Conservation (phyloP, 495 filamentous ascomycete species). For the Penicillium roqueforti region DNA sequence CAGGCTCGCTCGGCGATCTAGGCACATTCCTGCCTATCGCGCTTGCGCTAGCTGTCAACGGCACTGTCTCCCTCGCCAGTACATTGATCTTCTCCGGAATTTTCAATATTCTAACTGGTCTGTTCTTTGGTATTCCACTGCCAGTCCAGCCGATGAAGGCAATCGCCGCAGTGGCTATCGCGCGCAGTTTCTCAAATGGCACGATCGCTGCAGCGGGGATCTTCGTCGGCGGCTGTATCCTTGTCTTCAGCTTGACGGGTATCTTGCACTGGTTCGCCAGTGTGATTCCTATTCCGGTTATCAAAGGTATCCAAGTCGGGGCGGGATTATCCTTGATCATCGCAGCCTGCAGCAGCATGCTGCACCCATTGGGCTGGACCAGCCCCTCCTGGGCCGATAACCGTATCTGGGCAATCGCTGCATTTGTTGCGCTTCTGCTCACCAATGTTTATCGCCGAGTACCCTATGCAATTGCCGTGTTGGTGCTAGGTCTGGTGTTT, state of each 20-base stretch:
- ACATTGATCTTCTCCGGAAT: slow-evolving; percentile 85
- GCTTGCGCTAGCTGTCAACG: slow-evolving; percentile 70
- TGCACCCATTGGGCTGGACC: slow-evolving; percentile 55
- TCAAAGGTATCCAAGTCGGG: slow-evolving; percentile 93
- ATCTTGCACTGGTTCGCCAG: slow-evolving; percentile 63
- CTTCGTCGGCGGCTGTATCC: slow-evolving; percentile 65
- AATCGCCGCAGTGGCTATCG: slow-evolving; percentile 82
- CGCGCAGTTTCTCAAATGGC: slow-evolving; percentile 55
- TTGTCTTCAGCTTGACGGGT: slow-evolving; percentile 72
- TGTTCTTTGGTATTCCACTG: slow-evolving; percentile 77
- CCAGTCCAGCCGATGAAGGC: slow-evolving; percentile 92
- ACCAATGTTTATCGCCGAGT: slow-evolving; percentile 56
- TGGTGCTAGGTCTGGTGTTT: slow-evolving; percentile 59
- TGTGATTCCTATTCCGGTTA: slow-evolving; percentile 76
- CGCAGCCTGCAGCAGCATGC: slow-evolving; percentile 62
- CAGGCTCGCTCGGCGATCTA: slow-evolving; percentile 84
- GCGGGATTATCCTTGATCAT: slow-evolving; percentile 77
- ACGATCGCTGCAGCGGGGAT: slow-evolving; percentile 76
- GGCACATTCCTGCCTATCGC: slow-evolving; percentile 88
- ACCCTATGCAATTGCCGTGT: slow-evolving; percentile 72
- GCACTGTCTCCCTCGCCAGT: slow-evolving; percentile 72
- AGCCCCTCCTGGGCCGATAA: slow-evolving; percentile 65
- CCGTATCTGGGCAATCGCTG: slow-evolving; percentile 62
- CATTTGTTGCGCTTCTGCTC: slow-evolving; percentile 63
- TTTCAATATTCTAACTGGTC: slow-evolving; percentile 78